A percentile compares a stretch with the other conserved stretches of the same genome.
phyloP scores from a whole-genome alignment of 2,329 filamentous ascomycete genomes.

The Bipolaris cookei region DNA sequence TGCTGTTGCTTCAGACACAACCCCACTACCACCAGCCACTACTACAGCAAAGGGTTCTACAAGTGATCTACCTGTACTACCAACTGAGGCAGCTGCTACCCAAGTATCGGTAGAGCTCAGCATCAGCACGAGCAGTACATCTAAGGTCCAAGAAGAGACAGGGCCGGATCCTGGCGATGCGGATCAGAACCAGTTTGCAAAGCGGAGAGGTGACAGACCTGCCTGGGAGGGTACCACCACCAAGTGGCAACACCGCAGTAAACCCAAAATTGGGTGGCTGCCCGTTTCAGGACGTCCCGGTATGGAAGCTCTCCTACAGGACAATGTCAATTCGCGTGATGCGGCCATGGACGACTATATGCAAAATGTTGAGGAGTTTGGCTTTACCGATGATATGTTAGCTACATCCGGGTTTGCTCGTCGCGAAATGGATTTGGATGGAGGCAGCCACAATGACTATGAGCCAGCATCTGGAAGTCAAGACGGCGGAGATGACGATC shows the following conservation, averaged over 20 bases:
- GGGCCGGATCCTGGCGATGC: conserved; percentile 36
- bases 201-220: conserved; percentile 36
- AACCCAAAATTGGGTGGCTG: conserved; percentile 47
- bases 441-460: conserved; percentile 44
- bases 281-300: conserved; percentile 29
- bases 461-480: conserved; percentile 27
- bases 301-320: conserved; percentile 31
- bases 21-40: conserved; percentile 4
- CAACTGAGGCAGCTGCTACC: not conserved
- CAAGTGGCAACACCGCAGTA: conserved; percentile 44
- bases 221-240: conserved; percentile 41
- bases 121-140: conserved; percentile 13
- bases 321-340: conserved; percentile 29
- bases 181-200: conserved; percentile 30
- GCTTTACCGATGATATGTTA: conserved; percentile 39
- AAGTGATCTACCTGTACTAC: not conserved
- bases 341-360: conserved; percentile 71
- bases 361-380: conserved; percentile 65
- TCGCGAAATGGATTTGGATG: conserved; percentile 44
- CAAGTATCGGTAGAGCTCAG: conserved; percentile 14
- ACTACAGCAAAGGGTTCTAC: conserved; percentile 1
- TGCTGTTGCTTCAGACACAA: not conserved
- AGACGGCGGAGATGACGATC: conserved; percentile 15
- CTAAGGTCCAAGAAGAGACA: conserved; percentile 8
- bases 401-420: conserved; percentile 36